phyloP scores from a whole-genome alignment of 2,329 filamentous ascomycete species.

The Apiospora hydei region DNA sequence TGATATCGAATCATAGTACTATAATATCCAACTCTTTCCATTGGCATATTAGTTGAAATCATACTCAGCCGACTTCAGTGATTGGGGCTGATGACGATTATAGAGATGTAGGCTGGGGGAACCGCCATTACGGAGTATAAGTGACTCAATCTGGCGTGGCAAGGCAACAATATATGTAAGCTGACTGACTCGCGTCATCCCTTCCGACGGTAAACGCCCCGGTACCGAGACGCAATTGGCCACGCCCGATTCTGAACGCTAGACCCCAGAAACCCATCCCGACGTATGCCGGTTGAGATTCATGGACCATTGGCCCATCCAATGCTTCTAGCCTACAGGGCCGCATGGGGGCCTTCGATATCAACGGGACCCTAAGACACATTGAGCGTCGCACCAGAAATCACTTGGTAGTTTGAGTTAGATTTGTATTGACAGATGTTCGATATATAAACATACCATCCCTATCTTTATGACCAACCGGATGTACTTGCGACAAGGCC shows the following conservation, averaged over 20 bases:
- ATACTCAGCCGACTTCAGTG: no score
- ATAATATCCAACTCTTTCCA: no score
- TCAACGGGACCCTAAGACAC: no score
- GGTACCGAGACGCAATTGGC: background rate
- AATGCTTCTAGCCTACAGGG: background rate
- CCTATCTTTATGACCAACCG: background rate
- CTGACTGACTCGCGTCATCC: background rate
- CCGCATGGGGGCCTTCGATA: no score
- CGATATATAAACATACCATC: background rate
- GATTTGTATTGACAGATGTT: background rate
- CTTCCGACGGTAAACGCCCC: background rate
- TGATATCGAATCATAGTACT: no score
- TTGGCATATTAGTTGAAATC: no score
- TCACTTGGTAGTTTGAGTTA: background rate
- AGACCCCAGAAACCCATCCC: background rate
- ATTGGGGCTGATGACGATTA: background rate
- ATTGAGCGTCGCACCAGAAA: background rate
- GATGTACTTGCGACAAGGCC: background rate
- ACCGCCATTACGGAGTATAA: background rate
- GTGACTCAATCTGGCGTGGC: background rate
- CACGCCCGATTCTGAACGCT: background rate
- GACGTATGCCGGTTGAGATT: background rate
- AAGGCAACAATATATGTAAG: conserved; percentile 2
- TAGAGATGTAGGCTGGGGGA: background rate
- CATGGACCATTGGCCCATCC: background rate